A percentile compares a stretch with the other conserved stretches of the same genome.
These are phyloP conservation scores for Xylaria multiplex DNA, from an alignment of 2,329 filamentous ascomycete species.

Conservation along the genomic window DNA sequence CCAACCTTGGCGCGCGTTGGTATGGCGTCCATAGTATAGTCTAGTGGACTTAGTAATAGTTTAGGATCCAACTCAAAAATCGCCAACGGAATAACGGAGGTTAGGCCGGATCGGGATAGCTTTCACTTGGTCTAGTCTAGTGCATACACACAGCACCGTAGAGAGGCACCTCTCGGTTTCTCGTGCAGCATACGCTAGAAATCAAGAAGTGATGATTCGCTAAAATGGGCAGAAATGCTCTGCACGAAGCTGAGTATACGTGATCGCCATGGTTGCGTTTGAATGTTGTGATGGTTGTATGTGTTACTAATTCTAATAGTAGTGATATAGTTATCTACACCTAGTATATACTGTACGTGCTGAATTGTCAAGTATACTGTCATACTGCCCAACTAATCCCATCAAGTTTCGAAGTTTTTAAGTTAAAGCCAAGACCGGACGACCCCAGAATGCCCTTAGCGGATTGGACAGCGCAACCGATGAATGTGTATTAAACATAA, in stretches of 20 bases:
- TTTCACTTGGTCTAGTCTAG: conserved; percentile 11
- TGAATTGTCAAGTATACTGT: conserved; percentile 3
- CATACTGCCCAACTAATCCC: not conserved
- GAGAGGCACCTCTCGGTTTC: too few species aligned
- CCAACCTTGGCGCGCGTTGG: not conserved
- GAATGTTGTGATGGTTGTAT: conserved; percentile 1
- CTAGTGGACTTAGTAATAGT: conserved; percentile 1
- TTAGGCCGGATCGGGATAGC: conserved; percentile 23
- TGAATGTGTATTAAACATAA: conserved; percentile 1
- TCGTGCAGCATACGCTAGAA: too few species aligned
- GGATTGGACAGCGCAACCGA: conserved; percentile 24
- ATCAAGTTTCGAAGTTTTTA: conserved; percentile 12
- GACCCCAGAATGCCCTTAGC: conserved; percentile 14
- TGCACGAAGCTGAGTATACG: not conserved
- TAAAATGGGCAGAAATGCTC: not conserved
- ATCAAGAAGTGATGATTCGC: not conserved
- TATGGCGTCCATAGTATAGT: not conserved
- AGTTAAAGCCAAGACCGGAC: not conserved
- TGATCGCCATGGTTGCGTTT: conserved; percentile 6
- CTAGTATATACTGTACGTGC: not conserved
- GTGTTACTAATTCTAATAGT: not conserved
- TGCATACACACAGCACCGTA: not conserved
- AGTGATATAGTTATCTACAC: not conserved
- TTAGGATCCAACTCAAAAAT: conserved; percentile 6
- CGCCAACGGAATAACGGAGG: not conserved